phyloP scores from a whole-genome alignment of 2,329 filamentous ascomycete genomes.

The Trichoderma aggressivum region DNA sequence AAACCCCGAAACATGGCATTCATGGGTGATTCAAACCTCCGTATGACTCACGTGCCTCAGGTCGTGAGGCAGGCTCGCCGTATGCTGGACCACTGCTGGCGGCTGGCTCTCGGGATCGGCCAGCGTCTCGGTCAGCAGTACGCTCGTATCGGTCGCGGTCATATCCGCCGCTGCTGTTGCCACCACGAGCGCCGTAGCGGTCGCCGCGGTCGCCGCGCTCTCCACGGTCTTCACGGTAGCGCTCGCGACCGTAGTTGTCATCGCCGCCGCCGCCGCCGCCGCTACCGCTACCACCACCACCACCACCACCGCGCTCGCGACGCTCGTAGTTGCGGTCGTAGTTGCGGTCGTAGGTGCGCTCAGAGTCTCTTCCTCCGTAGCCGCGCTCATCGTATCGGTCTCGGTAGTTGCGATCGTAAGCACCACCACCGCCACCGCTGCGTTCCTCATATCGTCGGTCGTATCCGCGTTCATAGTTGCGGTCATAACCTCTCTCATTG shows the following conservation, averaged over 20 bases:
- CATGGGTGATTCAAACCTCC: slow-evolving; percentile 36
- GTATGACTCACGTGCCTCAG: slow-evolving; percentile 44
- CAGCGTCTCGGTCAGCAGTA: slow-evolving; percentile 39
- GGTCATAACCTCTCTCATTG: slow-evolving; percentile 42
- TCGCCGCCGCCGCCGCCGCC: slow-evolving; percentile 23
- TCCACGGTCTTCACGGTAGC: slow-evolving; percentile 44
- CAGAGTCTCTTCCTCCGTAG: slow-evolving; percentile 44
- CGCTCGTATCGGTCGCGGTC: slow-evolving; percentile 51
- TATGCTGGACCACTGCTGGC: slow-evolving; percentile 36
- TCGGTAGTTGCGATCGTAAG: slow-evolving; percentile 51
- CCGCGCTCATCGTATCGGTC: slow-evolving; percentile 46
- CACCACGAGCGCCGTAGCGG: slow-evolving; percentile 37
- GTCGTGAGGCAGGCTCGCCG: slow-evolving; percentile 41
- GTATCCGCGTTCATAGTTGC: slow-evolving; percentile 45
- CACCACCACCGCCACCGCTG: not conserved
- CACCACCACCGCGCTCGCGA: slow-evolving; percentile 35
- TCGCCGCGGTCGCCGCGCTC: slow-evolving; percentile 25
- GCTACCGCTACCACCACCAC: no score
- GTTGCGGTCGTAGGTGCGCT: slow-evolving; percentile 55
- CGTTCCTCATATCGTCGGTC: slow-evolving; percentile 41
- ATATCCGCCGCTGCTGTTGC: slow-evolving; percentile 37
- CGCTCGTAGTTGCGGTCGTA: slow-evolving; percentile 57
- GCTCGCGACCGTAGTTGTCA: slow-evolving; percentile 39
- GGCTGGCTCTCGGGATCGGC: slow-evolving; percentile 40
- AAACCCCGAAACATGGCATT: slow-evolving; percentile 21